phyloP scores from a whole-genome alignment of 2,329 filamentous ascomycete genomes.

The Aspergillus texensis region DNA sequence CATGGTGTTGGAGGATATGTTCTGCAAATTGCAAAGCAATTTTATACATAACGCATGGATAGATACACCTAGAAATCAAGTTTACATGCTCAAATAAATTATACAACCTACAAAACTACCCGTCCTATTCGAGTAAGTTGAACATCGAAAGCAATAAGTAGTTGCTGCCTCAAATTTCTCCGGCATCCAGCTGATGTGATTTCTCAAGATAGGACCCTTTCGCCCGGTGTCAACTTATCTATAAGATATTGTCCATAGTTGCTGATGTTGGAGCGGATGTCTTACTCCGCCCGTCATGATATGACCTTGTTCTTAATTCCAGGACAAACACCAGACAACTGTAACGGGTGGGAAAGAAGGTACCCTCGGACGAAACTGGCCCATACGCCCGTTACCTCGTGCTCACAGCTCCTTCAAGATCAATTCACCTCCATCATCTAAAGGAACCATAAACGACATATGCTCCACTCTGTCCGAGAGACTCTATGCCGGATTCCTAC shows the following conservation, averaged over 20 bases:
- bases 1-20: not conserved
- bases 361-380: not conserved
- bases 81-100: not conserved
- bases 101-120: too few species aligned
- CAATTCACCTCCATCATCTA: not conserved
- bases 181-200: not conserved
- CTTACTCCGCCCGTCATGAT: not conserved
- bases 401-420: not conserved
- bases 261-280: not conserved
- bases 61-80: not conserved
- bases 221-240: not conserved
- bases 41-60: not conserved
- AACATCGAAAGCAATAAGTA: not conserved
- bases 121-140: fast-evolving
- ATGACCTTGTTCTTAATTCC: fast-evolving
- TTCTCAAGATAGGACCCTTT: not conserved
- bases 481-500: not conserved
- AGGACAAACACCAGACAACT: not conserved
- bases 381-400: not conserved
- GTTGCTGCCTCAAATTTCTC: not conserved
- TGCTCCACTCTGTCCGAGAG: not conserved
- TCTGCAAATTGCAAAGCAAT: not conserved
- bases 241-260: not conserved
- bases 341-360: not conserved
- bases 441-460: fast-evolving